Base-by-base conservation (phyloP, 371 early-diverging fungal genomes). In the Mortierella sp. region DNA sequence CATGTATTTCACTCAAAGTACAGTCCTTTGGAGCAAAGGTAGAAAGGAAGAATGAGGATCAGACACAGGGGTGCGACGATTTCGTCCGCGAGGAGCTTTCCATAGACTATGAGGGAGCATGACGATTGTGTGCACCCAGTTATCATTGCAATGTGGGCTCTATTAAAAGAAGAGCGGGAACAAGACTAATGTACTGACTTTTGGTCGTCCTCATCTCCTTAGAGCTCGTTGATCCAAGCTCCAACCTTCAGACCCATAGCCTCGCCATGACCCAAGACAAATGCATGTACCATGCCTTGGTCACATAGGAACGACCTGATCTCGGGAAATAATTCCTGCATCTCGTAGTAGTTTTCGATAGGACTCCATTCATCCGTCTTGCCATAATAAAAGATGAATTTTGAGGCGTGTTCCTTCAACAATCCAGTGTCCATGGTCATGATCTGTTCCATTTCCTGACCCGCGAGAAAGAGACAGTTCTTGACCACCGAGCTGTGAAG, bases 361-460 rank as follows among this genome's bases (percentile, higher is more conserved):
- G 95, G 95, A 15, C 90, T 91, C 96, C 96, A 96, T 29, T 84
- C 72, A 62, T 96, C 96, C 48, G 83, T 83, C 16, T 76, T 79
- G 12, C 94, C 94, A 72, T 93, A 96, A 68, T 95, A 96, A 66
- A 95, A 87, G 57, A 94, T 85, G 53, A 93, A 89, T 67, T 92
- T 93, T 44, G 87, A 82, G 0, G 87, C 83, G 68, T 90, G 82
- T 26, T 76, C 68, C 7, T 74, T 59, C 60, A 94, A 89, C 66
- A 91, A 83, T 25, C 88, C 88, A 51, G 83, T 83, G 59, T 95
- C 92, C 61, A 95, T 81, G 25, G 80, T 86, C 26, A 68, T 75
- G 26, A 96, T 92, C 30, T 76, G 60, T 43, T 84, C 84, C 95
- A 96, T 93, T 68, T 96, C 96, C 45, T 87, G 82, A 1, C 80